Evolutionary conservation across 805 yeast species (phyloP).

Genomic region (Candida boidinii): DNA sequence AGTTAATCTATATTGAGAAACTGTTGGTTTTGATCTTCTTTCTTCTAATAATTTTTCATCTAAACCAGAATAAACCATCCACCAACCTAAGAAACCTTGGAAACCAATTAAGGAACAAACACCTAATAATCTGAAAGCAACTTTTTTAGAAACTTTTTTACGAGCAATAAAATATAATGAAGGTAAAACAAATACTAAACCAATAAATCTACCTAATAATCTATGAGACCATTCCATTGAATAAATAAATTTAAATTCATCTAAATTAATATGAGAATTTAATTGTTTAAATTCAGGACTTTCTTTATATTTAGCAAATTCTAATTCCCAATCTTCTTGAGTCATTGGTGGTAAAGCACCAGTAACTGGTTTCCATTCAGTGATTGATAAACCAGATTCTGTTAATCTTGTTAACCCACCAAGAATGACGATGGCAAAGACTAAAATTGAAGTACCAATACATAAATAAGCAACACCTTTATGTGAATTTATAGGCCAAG

Average conservation of each 20-base stretch:
- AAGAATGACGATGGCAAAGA: constrained; percentile 90
- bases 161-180: constrained; percentile 71
- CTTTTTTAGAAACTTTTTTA: constrained; percentile 56
- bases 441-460: constrained; percentile 76
- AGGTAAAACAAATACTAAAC: constrained; percentile 74
- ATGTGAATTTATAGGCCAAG: constrained; percentile 37
- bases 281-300: constrained; percentile 89
- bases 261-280: constrained; percentile 81
- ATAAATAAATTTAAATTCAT: constrained; percentile 90
- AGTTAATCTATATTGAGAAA: constrained; percentile 88
- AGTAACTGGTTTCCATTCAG: constrained; percentile 98
- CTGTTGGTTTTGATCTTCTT: constrained; percentile 92
- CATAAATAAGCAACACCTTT: constrained; percentile 80
- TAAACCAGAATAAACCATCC: constrained; percentile 98
- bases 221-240: constrained; percentile 98
- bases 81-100: constrained; percentile 98
- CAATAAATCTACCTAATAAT: constrained; percentile 85
- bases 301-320: constrained; percentile 69
- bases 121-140: constrained; percentile 60
- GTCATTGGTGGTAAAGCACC: constrained; percentile 87
- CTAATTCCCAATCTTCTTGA: constrained; percentile 77
- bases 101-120: constrained; percentile 75
- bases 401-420: constrained; percentile 96
- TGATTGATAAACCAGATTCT: constrained; percentile 91
- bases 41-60: constrained; percentile 71